phyloP scores from a whole-genome alignment of 139 green algal genomes.

The Chlamydomonas schloesseri region DNA sequence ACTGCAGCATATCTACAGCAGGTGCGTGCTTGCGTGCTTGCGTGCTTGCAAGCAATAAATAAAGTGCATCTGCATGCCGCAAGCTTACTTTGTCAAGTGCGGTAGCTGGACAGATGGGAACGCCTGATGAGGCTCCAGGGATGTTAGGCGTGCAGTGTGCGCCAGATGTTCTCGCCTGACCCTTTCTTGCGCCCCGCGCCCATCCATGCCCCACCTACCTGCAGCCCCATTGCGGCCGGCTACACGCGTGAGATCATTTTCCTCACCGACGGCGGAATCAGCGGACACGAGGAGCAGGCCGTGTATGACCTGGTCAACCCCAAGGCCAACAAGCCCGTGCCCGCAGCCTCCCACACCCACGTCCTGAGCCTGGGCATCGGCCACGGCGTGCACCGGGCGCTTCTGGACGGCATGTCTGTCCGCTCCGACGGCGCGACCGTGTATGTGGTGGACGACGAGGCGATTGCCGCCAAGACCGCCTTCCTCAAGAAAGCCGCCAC shows the following conservation, averaged over 20 bases:
- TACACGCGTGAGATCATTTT: conserved; percentile 53
- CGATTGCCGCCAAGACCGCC: conserved; percentile 44
- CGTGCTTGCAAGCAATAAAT: too few relatives aligned
- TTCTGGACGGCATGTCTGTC: conserved; percentile 50
- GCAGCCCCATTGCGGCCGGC: not conserved
- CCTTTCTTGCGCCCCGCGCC: not conserved
- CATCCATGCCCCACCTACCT: not conserved
- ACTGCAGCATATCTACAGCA: conserved; percentile 40
- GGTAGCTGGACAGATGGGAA: too few relatives aligned
- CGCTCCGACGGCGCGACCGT: conserved; percentile 30
- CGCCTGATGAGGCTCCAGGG: too few relatives aligned
- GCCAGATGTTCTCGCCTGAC: too few relatives aligned
- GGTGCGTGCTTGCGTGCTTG: not conserved
- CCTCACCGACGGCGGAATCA: conserved; percentile 61
- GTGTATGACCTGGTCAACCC: conserved; percentile 17
- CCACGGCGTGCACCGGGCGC: conserved; percentile 50
- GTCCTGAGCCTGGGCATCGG: conserved; percentile 58
- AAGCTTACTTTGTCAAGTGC: too few relatives aligned
- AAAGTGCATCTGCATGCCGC: too few relatives aligned
- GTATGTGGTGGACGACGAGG: conserved; percentile 56
- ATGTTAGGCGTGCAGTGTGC: too few relatives aligned
- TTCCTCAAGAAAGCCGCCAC: conserved; percentile 46
- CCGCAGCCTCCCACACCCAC: not conserved
- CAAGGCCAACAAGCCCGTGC: not conserved
- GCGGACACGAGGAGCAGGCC: conserved; percentile 19